Conservation (phyloP, 768 basidiomycete species). For the Coprinellus micaceus region DNA sequence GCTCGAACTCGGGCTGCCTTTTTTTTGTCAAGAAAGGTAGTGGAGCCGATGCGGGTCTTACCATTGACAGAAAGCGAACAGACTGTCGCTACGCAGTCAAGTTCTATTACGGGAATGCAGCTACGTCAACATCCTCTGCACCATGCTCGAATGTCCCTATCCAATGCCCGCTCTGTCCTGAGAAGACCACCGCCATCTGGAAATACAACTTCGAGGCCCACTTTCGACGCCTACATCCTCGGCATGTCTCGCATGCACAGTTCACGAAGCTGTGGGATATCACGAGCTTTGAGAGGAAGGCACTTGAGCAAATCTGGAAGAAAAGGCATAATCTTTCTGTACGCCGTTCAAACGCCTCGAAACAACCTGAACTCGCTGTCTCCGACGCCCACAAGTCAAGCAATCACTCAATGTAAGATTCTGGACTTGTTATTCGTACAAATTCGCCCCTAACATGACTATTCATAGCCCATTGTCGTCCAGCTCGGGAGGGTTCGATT, state of each 20-base stretch:
- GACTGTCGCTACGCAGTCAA: not conserved
- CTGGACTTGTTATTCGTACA: too few relatives aligned
- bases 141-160: conserved; percentile 23
- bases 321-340: not conserved
- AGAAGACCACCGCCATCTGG: conserved; percentile 14
- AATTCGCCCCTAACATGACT: too few relatives aligned
- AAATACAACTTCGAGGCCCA: conserved; percentile 20
- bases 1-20: conserved; percentile 17
- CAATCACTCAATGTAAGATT: too few relatives aligned
- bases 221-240: conserved; percentile 13
- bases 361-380: not conserved
- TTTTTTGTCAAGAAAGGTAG: conserved; percentile 17
- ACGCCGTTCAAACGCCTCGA: too few relatives aligned
- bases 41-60: conserved; percentile 11
- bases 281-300: not conserved
- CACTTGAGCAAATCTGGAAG: not conserved
- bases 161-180: conserved; percentile 17
- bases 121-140: not conserved
- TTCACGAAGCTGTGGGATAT: not conserved
- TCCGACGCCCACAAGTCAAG: not conserved
- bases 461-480: too few relatives aligned
- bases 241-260: not conserved
- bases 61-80: conserved; percentile 16
- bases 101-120: not conserved
- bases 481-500: too few relatives aligned